phyloP scores from a whole-genome alignment of 495 filamentous ascomycete species.

The Cetradonia linearis region DNA sequence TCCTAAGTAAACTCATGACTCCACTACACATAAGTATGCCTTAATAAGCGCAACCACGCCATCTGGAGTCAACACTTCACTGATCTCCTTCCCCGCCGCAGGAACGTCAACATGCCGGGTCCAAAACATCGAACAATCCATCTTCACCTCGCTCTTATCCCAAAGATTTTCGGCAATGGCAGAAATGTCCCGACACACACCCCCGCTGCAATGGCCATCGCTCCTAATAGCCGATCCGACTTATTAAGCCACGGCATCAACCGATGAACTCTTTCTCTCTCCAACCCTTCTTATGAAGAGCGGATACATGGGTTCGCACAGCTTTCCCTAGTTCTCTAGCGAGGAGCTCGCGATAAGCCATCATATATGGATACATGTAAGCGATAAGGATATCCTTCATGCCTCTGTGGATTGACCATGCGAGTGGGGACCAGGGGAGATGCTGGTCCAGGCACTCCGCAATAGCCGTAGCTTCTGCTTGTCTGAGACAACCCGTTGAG shows the following conservation, averaged over 20 bases:
- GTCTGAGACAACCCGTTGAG: conserved; percentile 9
- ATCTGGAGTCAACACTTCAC: background rate
- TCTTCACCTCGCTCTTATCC: background rate
- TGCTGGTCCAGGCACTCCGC: conserved; percentile 14
- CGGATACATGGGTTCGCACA: background rate
- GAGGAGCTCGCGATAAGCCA: conserved; percentile 5
- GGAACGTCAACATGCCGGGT: background rate
- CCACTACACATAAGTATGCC: conserved; percentile 14
- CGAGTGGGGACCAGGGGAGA: conserved; percentile 8
- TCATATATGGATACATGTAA: conserved; percentile 8
- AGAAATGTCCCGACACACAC: conserved; percentile 9
- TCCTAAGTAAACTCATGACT: conserved; percentile 15
- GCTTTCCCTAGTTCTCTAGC: conserved; percentile 5
- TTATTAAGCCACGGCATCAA: conserved; percentile 8
- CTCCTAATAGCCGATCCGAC: conserved; percentile 7
- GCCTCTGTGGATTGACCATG: conserved; percentile 5
- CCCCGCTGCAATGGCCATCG: conserved; percentile 15
- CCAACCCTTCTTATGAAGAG: background rate
- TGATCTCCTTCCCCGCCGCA: background rate
- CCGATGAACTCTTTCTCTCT: background rate
- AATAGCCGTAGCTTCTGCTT: conserved; percentile 2
- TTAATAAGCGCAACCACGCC: conserved; percentile 10
- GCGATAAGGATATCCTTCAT: conserved; percentile 12
- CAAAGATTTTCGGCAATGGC: conserved; percentile 3
- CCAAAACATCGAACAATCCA: conserved; percentile 7